Evolutionary conservation across 2,329 filamentous ascomycete genomes (phyloP), one percentile per base, ranked within the genome.

Genomic region (Diaporthe eres): DNA sequence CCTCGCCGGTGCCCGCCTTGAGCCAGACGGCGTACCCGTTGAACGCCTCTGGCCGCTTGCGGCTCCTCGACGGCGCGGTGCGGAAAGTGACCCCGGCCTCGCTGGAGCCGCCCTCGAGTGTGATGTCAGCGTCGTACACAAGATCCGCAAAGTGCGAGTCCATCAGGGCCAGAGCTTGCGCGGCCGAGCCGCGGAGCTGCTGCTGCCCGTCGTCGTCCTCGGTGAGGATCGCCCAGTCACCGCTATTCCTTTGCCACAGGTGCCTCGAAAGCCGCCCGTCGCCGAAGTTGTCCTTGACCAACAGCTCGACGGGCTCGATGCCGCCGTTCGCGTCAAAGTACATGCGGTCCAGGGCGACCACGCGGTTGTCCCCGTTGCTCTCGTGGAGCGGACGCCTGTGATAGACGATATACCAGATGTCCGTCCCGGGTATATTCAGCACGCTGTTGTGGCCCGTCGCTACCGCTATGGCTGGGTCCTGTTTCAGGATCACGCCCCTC

Each of bases 401-500:
- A 28, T 77, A 77, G 9, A 65, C 51, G 7, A 77, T 63, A 10
- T 75, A 75, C 72, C 72, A 77, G 25, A 53, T 58, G 28, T 77
- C 75, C 42, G 75, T 75, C 12, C 67, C 67, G 2, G 73, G 73
- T 22, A 73, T 39, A 7, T 77, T 75, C 28, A 77, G 49, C 8
- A 75, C 73, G 53, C 67, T 47, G 53, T 72, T 68, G 34, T 77
- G 73, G 57, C 75, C 72, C 1, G 75, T 72, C 1, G 68, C 67
- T 4, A 72, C 72, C 4, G 68, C 72, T 31, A 75, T 57, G 6
- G 6, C 19, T 0, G 53, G 51, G 22, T 71, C 37, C 60, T 75
- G 68, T 31, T 49, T 42, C 53, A 77, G 47, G n/a, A 77, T 34
- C n/a, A 71, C 49, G 28, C 49, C 73, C n/a, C 25, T 19, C 7